Evolutionary conservation across 1,139 yeast genomes (phyloP).

Genomic region (Protomyces lactucae-debilis): DNA sequence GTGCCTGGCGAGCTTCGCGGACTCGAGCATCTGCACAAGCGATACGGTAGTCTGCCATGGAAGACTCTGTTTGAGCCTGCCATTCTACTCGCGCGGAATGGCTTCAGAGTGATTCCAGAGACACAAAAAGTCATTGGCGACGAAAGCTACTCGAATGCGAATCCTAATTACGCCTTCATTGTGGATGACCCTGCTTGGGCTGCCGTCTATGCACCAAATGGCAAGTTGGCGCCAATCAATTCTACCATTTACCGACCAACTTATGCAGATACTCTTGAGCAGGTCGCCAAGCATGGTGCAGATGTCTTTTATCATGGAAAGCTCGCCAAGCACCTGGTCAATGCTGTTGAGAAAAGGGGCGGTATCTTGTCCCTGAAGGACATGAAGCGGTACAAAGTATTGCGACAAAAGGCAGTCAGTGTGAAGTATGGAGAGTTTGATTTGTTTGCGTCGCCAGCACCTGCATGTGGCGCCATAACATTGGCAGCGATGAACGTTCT

Average conservation of each 20-base stretch:
- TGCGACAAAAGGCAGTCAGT: slow-evolving; percentile 53
- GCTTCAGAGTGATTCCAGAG: slow-evolving; percentile 50
- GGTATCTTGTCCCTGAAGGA: slow-evolving; percentile 63
- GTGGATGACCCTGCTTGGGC: slow-evolving; percentile 35
- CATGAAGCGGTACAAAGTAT: slow-evolving; percentile 56
- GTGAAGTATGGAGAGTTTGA: slow-evolving; percentile 47
- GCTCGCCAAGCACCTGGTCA: slow-evolving; percentile 54
- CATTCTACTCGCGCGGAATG: slow-evolving; percentile 57
- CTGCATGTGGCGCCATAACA: slow-evolving; percentile 78
- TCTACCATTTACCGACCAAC: slow-evolving; percentile 57
- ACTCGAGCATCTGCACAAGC: slow-evolving; percentile 52
- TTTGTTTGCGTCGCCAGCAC: slow-evolving; percentile 64
- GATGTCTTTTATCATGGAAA: slow-evolving; percentile 72
- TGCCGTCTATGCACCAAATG: slow-evolving; percentile 33
- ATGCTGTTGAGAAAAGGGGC: slow-evolving; percentile 46
- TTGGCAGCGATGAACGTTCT: slow-evolving; percentile 65
- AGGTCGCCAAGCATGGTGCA: slow-evolving; percentile 70
- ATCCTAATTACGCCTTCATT: slow-evolving; percentile 43
- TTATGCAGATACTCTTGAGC: slow-evolving; percentile 60
- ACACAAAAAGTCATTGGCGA: slow-evolving; percentile 34
- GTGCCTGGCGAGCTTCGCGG: slow-evolving; percentile 90
- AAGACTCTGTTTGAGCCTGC: slow-evolving; percentile 68
- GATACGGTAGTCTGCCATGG: slow-evolving; percentile 71
- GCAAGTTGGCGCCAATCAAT: slow-evolving; percentile 47
- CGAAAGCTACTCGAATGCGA: not conserved